Conservation (phyloP, 495 filamentous ascomycete species). For the Saxophila tyrrhenica region DNA sequence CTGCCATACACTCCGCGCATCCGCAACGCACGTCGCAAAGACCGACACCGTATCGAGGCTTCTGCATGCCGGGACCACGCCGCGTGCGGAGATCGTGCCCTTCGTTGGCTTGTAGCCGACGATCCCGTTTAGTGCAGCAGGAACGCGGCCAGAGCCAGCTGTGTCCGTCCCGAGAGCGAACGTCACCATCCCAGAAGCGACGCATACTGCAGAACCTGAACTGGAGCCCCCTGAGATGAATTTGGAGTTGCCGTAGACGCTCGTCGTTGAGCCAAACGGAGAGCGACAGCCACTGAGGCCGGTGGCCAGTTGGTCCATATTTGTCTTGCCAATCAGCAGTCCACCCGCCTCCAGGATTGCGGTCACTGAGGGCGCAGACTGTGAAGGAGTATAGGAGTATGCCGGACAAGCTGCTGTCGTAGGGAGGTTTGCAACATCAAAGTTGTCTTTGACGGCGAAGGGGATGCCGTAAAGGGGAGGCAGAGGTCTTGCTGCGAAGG, state of each 20-base stretch:
- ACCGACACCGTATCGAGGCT: slow-evolving; percentile 52
- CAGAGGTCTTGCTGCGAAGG: too few species aligned
- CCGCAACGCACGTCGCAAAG: slow-evolving; percentile 39
- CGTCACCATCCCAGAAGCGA: slow-evolving; percentile 45
- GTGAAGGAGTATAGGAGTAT: too few species aligned
- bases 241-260: slow-evolving; percentile 39
- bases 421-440: too few species aligned
- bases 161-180: slow-evolving; percentile 57
- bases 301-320: slow-evolving; percentile 59
- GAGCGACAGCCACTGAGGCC: slow-evolving; percentile 47
- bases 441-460: too few species aligned
- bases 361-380: too few species aligned
- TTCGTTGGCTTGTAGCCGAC: slow-evolving; percentile 60
- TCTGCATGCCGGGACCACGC: slow-evolving; percentile 50
- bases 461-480: too few species aligned
- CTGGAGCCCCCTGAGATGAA: slow-evolving; percentile 56
- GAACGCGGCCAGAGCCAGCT: slow-evolving; percentile 53
- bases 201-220: slow-evolving; percentile 46
- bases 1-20: slow-evolving; percentile 46
- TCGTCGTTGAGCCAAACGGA: slow-evolving; percentile 46
- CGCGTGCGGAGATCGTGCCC: slow-evolving; percentile 46
- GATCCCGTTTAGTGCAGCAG: slow-evolving; percentile 51
- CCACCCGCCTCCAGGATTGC: slow-evolving; percentile 39
- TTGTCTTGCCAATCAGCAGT: slow-evolving; percentile 54
- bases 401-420: too few species aligned